Percentiles rank a stretch among this genome's conserved stretches.
These are phyloP conservation scores for Vanilla planifolia DNA, from an alignment of 106 monocot genomes.

Conservation along the genomic window DNA sequence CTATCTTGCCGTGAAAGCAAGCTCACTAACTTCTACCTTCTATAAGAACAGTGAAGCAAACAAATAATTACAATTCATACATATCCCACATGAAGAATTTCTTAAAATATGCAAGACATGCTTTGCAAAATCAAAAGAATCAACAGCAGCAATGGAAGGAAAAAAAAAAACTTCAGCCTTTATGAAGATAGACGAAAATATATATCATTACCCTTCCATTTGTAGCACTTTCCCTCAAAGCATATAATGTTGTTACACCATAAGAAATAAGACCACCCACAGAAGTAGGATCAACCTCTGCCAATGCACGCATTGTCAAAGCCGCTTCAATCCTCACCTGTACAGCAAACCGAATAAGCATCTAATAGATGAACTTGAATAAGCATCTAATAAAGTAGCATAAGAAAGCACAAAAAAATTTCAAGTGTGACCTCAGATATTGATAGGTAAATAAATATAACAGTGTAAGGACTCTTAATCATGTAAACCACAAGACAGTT, in stretches of 20 bases:
- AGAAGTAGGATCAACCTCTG: slow-evolving; percentile 97
- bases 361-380: not conserved
- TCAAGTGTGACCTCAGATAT: not conserved
- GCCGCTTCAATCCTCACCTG: slow-evolving; percentile 96
- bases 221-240: slow-evolving; percentile 69
- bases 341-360: slow-evolving; percentile 11
- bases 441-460: not conserved
- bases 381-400: not conserved
- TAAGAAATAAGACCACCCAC: slow-evolving; percentile 95
- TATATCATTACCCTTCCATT: slow-evolving; percentile 55
- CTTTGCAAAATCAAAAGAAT: not conserved
- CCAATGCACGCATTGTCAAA: slow-evolving; percentile 74
- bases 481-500: not conserved
- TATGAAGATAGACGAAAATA: no score
- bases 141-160: no score
- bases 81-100: no score
- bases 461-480: not conserved
- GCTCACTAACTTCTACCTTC: no score
- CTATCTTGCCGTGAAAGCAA: no score
- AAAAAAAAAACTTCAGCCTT: no score
- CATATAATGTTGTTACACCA: slow-evolving; percentile 87
- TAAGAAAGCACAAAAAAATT: not conserved
- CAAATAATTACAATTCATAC: no score
- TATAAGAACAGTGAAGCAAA: no score
- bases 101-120: no score